These are phyloP conservation scores for Trichoderma sp. DNA, from an alignment of 2,329 filamentous ascomycete genomes.

Conservation along the genomic window DNA sequence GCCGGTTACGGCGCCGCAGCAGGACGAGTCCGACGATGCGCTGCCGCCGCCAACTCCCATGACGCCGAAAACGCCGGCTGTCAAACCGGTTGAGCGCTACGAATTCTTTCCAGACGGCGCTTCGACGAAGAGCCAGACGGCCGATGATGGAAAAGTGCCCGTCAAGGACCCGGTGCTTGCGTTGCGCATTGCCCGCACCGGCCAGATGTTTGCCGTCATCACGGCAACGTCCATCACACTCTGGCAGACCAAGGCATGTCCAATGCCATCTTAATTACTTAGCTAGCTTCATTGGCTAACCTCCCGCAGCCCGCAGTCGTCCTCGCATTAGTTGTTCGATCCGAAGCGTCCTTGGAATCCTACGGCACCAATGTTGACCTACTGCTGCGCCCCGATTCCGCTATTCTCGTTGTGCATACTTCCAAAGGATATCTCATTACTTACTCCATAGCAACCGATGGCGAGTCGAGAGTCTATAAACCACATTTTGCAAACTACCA, in stretches of 20 bases:
- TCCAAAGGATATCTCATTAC: constrained; percentile 85
- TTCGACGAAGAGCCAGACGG: constrained; percentile 17
- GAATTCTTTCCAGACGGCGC: constrained; percentile 29
- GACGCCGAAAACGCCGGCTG: constrained; percentile 56
- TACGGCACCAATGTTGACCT: constrained; percentile 86
- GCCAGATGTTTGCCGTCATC: constrained; percentile 82
- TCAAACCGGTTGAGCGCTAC: constrained; percentile 58
- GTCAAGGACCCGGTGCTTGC: constrained; percentile 67
- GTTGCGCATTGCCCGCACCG: constrained; percentile 72
- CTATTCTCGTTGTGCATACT: constrained; percentile 89
- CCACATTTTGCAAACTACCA: constrained; percentile 70
- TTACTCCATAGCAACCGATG: constrained; percentile 84
- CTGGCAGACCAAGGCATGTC: constrained; percentile 88
- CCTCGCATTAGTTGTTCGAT: constrained; percentile 80
- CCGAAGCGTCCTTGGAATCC: constrained; percentile 70
- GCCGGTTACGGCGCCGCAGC: constrained; percentile 26
- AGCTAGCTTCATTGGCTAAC: not conserved
- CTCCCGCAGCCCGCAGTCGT: constrained; percentile 73
- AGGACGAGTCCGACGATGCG: constrained; percentile 37
- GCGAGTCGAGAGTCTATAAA: constrained; percentile 79
- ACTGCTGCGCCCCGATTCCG: constrained; percentile 83
- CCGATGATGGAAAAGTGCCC: constrained; percentile 37
- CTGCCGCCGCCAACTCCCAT: constrained; percentile 45
- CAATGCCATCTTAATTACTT: not conserved
- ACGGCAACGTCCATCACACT: constrained; percentile 83